phyloP scores from a whole-genome alignment of 495 filamentous ascomycete genomes.

The Podospora pseudoanserina region DNA sequence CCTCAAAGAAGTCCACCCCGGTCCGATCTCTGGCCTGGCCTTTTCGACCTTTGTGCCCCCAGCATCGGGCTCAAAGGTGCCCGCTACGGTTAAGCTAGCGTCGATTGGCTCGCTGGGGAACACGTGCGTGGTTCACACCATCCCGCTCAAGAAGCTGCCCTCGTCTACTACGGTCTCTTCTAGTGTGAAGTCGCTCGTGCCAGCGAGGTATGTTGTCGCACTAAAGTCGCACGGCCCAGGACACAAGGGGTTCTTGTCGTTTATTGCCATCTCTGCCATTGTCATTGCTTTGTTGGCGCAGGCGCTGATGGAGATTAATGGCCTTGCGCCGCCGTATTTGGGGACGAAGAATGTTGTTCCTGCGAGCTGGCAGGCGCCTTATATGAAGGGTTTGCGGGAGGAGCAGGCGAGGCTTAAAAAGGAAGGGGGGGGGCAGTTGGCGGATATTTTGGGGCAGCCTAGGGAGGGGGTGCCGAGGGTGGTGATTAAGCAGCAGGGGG shows the following conservation, averaged over 20 bases:
- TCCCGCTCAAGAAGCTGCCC: constrained; percentile 59
- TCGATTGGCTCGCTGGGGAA: constrained; percentile 76
- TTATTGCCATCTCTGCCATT: constrained; percentile 51
- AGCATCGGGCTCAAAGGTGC: constrained; percentile 19
- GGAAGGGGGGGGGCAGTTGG: neutral
- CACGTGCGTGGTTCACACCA: constrained; percentile 77
- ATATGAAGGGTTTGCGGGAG: neutral
- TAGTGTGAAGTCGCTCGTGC: constrained; percentile 43
- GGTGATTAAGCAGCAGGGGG: neutral
- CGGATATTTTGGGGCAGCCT: neutral
- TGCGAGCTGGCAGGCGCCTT: constrained; percentile 23
- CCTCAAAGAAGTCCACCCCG: constrained; percentile 70
- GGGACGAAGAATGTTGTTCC: constrained; percentile 35
- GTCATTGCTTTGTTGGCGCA: constrained; percentile 62
- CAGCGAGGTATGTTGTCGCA: constrained; percentile 63
- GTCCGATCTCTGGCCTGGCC: constrained; percentile 77
- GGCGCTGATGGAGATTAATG: constrained; percentile 63
- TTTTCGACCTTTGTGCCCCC: constrained; percentile 72
- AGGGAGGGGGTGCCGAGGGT: neutral
- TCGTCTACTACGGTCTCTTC: constrained; percentile 34
- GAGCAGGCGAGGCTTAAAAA: neutral
- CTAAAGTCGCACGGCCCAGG: constrained; percentile 52
- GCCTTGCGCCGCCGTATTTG: constrained; percentile 54
- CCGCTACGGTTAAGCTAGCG: constrained; percentile 69
- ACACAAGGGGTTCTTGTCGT: constrained; percentile 43